These are phyloP conservation scores for Moniliella sp. DNA, from an alignment of 1,284 basidiomycete genomes.

Conservation along the genomic window DNA sequence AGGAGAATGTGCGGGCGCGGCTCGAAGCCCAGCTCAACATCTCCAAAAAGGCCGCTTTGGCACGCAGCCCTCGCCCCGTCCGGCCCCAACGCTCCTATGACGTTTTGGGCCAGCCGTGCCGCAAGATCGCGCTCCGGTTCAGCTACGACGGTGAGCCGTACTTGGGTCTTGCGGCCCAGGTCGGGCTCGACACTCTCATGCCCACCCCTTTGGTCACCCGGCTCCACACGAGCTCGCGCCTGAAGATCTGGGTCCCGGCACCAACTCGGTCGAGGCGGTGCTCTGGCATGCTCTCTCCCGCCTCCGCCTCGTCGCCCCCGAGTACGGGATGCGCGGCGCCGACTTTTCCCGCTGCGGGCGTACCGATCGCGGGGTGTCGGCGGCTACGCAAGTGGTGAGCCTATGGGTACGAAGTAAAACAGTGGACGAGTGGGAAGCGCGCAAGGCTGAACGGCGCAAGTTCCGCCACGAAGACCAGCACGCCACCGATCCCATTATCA, in stretches of 20 bases:
- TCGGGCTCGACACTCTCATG: too few species aligned
- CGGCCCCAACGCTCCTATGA: slow-evolving; percentile 42
- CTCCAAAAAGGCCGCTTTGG: too few species aligned
- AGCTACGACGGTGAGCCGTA: slow-evolving; percentile 81
- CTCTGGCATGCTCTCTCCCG: slow-evolving; percentile 37
- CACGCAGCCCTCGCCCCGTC: too few species aligned
- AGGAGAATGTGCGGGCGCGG: too few species aligned
- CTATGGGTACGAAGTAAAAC: slow-evolving; percentile 43
- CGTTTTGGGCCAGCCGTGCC: slow-evolving; percentile 46
- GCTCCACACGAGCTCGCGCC: too few species aligned
- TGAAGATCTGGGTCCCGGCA: too few species aligned
- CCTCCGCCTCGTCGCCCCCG: slow-evolving; percentile 16
- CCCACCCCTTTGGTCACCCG: too few species aligned
- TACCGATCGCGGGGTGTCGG: slow-evolving; percentile 83
- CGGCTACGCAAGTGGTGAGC: slow-evolving; percentile 76
- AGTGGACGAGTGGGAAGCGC: slow-evolving; percentile 9
- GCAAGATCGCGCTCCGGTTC: slow-evolving; percentile 78
- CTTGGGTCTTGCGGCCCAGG: slow-evolving; percentile 56
- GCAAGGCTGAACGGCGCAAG: too few species aligned
- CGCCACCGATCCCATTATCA: too few species aligned
- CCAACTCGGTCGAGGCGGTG: background rate
- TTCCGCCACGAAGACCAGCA: too few species aligned
- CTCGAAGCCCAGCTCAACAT: too few species aligned
- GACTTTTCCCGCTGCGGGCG: slow-evolving; percentile 76
- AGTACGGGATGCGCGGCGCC: slow-evolving; percentile 39